phyloP scores from a whole-genome alignment of 495 filamentous ascomycete species.

The Aspergillus ostianus region DNA sequence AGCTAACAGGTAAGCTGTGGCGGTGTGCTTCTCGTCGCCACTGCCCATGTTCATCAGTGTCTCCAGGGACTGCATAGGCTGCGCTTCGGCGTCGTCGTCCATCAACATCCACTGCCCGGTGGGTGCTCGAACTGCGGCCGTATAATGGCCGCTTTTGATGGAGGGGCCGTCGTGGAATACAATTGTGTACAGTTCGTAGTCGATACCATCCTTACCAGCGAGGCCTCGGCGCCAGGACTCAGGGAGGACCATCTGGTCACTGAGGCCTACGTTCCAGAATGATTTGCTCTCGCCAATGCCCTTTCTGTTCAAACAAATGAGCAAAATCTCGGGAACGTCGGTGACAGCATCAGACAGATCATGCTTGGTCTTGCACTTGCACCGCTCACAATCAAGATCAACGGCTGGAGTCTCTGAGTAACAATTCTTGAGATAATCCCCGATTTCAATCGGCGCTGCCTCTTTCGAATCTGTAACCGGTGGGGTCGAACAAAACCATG shows the following conservation, averaged over 20 bases:
- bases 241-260: neutral
- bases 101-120: constrained; percentile 24
- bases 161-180: constrained; percentile 25
- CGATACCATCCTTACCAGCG: constrained; percentile 1
- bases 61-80: neutral
- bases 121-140: constrained; percentile 21
- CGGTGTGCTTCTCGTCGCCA: neutral
- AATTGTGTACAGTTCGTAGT: constrained; percentile 31
- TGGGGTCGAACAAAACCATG: neutral
- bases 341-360: neutral
- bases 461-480: neutral
- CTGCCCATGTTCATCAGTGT: neutral
- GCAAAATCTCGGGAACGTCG: constrained; percentile 14
- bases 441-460: neutral
- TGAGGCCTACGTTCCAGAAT: neutral
- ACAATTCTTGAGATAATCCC: neutral
- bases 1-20: constrained; percentile 20
- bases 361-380: constrained; percentile 1
- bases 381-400: constrained; percentile 4
- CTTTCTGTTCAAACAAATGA: constrained; percentile 16
- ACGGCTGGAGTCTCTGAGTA: neutral
- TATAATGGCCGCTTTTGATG: constrained; percentile 30
- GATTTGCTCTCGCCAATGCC: neutral
- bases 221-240: neutral
- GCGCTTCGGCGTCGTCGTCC: constrained; percentile 19